Base-by-base conservation (phyloP, 2,329 filamentous ascomycete species). In the Hymenoscyphus albidus region DNA sequence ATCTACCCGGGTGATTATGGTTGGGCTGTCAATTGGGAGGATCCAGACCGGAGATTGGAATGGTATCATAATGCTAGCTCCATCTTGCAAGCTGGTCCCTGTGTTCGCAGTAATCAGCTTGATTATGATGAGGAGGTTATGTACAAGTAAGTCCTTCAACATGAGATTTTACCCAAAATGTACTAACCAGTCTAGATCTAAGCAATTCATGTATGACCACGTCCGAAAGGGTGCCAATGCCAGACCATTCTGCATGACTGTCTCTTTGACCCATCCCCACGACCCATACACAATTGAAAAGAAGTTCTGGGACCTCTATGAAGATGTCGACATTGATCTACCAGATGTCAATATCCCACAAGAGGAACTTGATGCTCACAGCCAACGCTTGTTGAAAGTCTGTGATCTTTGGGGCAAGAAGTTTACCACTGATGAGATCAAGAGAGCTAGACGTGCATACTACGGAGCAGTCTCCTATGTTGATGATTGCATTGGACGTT, bases 61-160 rank as follows among this genome's bases (percentile, higher is more conserved):
- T 97, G 93, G 91, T 97, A 95, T 76, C 93, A 97, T 82, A 97
- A 97, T 76, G 93, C 93, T 78, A 93, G 91, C 74, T 97, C 93
- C 6, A 94, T 97, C 71, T 81, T 94, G 73, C 92, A 97, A 77
- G 93, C 93, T 0, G 93, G 93, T 10, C 86, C 89, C 38, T 96
- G 93, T 72, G 89, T 96, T 51, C 86, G 93, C 70, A 96, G 92
- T 78, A 97, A 97, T 79, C 93, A 97, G 81, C 84, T 97, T 61
- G 93, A 97, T 76, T 97, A 94, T 72, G 93, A 97, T 73, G 93
- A 97, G 79, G 93, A 97, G 78, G 92, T 97, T 76, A 94, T 97
- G 88, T 94, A 91, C 81, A 91, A 89, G 71, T 71, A 63, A 60
- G 65, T 64, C 22, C 38, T 2, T 18, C 32, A 14, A 16, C 35